Evolutionary conservation across 2,329 filamentous ascomycete species (phyloP).

Genomic region (Colletotrichum australisinense): DNA sequence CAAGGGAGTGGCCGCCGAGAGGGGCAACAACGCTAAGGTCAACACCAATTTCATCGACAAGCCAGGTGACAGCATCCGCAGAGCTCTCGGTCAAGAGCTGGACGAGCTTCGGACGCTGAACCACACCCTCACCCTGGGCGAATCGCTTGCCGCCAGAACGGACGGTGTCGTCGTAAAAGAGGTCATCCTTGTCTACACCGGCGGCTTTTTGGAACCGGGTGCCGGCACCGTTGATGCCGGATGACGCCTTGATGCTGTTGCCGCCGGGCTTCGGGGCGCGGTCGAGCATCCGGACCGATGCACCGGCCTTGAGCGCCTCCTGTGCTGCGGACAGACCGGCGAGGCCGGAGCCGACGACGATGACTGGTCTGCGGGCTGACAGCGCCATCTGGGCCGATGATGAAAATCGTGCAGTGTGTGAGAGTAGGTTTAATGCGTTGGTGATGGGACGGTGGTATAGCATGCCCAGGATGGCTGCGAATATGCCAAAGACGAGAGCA

Average conservation of each 20-base stretch:
- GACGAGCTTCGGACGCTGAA: slow-evolving; percentile 58
- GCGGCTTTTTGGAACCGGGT: slow-evolving; percentile 64
- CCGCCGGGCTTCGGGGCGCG: slow-evolving; percentile 69
- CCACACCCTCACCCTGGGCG: slow-evolving; percentile 37
- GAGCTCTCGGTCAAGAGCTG: slow-evolving; percentile 60
- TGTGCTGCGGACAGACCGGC: slow-evolving; percentile 71
- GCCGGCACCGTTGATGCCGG: slow-evolving; percentile 72
- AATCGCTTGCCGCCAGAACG: slow-evolving; percentile 64
- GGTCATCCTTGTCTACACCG: slow-evolving; percentile 47
- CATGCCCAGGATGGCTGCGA: slow-evolving; percentile 36
- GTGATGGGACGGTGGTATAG: slow-evolving; percentile 37
- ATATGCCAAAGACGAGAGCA: slow-evolving; percentile 38
- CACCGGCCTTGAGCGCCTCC: slow-evolving; percentile 62
- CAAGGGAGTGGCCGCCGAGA: slow-evolving; percentile 68
- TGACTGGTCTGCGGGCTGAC: slow-evolving; percentile 50
- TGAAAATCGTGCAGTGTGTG: neutral
- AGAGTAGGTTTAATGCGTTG: neutral
- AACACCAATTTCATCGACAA: slow-evolving; percentile 66
- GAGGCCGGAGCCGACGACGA: slow-evolving; percentile 74
- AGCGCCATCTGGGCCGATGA: slow-evolving; percentile 28
- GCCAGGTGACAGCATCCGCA: slow-evolving; percentile 64
- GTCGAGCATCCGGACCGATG: slow-evolving; percentile 69
- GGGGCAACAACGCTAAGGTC: slow-evolving; percentile 69
- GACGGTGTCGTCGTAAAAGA: slow-evolving; percentile 67
- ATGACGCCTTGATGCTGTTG: slow-evolving; percentile 75